A percentile compares a stretch with the other conserved stretches of the same genome.
These are phyloP conservation scores for Nyctanthes arbortristis DNA, from an alignment of 257 asterid species.

Conservation along the genomic window DNA sequence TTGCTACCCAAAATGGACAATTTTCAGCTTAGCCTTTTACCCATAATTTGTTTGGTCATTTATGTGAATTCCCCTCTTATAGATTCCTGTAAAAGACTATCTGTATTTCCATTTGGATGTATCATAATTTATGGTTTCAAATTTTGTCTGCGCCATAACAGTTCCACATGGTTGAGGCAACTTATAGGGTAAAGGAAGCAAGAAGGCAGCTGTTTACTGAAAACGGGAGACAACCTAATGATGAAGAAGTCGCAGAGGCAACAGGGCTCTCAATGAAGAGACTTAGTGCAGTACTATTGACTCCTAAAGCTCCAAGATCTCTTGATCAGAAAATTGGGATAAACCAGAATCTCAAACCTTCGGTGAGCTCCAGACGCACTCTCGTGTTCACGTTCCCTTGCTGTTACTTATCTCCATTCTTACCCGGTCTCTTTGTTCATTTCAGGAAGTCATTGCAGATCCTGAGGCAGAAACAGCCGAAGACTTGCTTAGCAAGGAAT, in stretches of 20 bases:
- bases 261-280: slow-evolving; percentile 91
- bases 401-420: slow-evolving; percentile 4
- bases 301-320: slow-evolving; percentile 91
- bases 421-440: not conserved
- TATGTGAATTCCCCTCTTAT: too few species aligned
- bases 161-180: slow-evolving; percentile 94
- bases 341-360: slow-evolving; percentile 74
- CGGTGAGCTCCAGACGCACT: slow-evolving; percentile 41
- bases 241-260: slow-evolving; percentile 84
- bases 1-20: too few species aligned
- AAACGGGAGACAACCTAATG: slow-evolving; percentile 66
- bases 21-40: too few species aligned
- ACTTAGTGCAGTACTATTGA: slow-evolving; percentile 68
- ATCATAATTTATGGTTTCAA: not conserved
- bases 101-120: not conserved
- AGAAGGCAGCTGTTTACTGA: slow-evolving; percentile 69
- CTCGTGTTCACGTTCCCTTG: not conserved
- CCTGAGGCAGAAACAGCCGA: slow-evolving; percentile 87
- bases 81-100: too few species aligned
- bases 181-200: slow-evolving; percentile 92
- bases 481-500: slow-evolving; percentile 68
- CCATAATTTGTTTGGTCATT: too few species aligned
- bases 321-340: slow-evolving; percentile 89
- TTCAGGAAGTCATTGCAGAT: slow-evolving; percentile 79
- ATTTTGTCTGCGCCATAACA: slow-evolving; percentile 32